Evolutionary conservation across 106 monocot genomes (phyloP).

Genomic region (Acorus gramineus): DNA sequence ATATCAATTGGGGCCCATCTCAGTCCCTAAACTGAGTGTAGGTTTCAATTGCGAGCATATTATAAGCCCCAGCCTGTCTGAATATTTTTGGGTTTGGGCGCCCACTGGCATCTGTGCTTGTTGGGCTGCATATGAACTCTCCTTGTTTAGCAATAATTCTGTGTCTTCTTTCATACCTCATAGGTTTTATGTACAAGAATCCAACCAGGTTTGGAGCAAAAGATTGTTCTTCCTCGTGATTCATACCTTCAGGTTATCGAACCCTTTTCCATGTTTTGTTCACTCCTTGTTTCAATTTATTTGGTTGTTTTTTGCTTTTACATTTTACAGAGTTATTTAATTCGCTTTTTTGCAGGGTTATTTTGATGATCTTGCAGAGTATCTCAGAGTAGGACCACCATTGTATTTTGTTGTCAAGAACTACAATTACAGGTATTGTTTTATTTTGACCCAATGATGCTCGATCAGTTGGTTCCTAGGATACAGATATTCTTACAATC

Average conservation of each 20-base stretch:
- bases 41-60: too few species aligned
- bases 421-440: slow-evolving; percentile 82
- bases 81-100: too few species aligned
- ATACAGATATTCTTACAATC: too few species aligned
- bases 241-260: slow-evolving; percentile 87
- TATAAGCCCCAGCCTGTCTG: too few species aligned
- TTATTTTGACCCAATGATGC: too few species aligned
- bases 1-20: too few species aligned
- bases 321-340: neutral
- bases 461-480: too few species aligned
- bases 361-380: slow-evolving; percentile 70
- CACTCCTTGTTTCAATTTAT: neutral
- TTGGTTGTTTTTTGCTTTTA: neutral
- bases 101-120: too few species aligned
- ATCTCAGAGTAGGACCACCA: slow-evolving; percentile 89
- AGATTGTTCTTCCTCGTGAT: slow-evolving; percentile 77
- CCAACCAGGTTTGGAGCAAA: slow-evolving; percentile 89
- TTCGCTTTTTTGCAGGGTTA: slow-evolving; percentile 42
- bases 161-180: slow-evolving; percentile 1
- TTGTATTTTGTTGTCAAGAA: slow-evolving; percentile 91
- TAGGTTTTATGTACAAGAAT: slow-evolving; percentile 70
- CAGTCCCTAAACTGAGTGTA: too few species aligned
- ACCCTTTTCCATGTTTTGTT: neutral
- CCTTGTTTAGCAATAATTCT: neutral
- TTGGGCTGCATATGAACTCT: too few species aligned